These are phyloP conservation scores for Mycena rebaudengoi DNA, from an alignment of 768 basidiomycete species.

Conservation along the genomic window DNA sequence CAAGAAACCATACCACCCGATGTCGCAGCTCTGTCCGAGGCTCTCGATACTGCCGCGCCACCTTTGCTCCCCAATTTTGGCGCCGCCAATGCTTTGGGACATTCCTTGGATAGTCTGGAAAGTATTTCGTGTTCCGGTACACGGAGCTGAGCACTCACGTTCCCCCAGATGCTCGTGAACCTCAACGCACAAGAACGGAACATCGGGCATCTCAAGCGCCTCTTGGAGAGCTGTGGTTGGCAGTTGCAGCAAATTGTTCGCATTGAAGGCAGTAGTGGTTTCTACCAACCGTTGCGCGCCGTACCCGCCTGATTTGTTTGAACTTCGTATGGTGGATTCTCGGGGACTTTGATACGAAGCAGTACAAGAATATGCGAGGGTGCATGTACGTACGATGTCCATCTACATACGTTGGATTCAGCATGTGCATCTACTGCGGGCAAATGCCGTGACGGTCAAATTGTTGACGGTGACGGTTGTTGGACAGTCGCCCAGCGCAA, in stretches of 20 bases:
- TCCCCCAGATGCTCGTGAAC: slow-evolving; percentile 27
- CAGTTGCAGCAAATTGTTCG: slow-evolving; percentile 10
- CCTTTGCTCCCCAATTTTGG: slow-evolving; percentile 20
- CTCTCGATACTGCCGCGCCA: slow-evolving; percentile 1
- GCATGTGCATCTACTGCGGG: too few relatives aligned
- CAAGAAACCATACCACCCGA: background rate
- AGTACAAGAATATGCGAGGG: too few relatives aligned
- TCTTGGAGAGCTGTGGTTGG: slow-evolving; percentile 27
- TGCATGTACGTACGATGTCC: too few relatives aligned
- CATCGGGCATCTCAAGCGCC: slow-evolving; percentile 14
- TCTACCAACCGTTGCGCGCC: slow-evolving; percentile 5
- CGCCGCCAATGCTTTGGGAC: slow-evolving; percentile 7
- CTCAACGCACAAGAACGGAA: slow-evolving; percentile 33
- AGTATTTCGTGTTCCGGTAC: background rate
- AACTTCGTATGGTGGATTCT: background rate
- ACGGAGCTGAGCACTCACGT: background rate
- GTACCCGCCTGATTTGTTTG: slow-evolving; percentile 10
- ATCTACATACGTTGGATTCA: too few relatives aligned
- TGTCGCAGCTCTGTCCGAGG: background rate
- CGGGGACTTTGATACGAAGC: background rate
- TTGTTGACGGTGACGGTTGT: too few relatives aligned
- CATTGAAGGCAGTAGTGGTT: slow-evolving; percentile 4
- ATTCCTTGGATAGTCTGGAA: slow-evolving; percentile 10
- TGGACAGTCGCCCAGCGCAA: too few relatives aligned
- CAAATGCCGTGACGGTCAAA: too few relatives aligned